Evolutionary conservation across 108 stramenopile genomes (phyloP).

Genomic region (Cyclotella sp.): DNA sequence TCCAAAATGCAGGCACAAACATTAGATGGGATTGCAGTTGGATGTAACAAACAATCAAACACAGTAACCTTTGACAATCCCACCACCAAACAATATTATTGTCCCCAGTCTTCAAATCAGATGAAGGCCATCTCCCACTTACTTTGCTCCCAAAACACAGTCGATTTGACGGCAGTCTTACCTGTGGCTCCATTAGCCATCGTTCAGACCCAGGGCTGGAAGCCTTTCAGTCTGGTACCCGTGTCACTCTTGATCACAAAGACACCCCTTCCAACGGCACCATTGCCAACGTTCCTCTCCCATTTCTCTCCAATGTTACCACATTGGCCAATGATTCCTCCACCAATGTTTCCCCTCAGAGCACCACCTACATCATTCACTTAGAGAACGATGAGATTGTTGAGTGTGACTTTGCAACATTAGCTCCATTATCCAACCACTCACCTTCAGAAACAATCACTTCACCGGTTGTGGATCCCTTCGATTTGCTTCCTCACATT

Average conservation of each 20-base stretch:
- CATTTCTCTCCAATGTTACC: too few relatives aligned
- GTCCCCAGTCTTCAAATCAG: constrained; percentile 4
- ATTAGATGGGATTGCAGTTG: constrained; percentile 7
- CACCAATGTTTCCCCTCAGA: not conserved
- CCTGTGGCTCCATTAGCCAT: not conserved
- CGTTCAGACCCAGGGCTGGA: not conserved
- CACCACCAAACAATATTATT: not conserved
- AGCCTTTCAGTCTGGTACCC: constrained; percentile 20
- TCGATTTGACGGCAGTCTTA: constrained; percentile 9
- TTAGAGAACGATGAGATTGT: not conserved
- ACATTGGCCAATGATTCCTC: too few relatives aligned
- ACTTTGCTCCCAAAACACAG: constrained; percentile 1
- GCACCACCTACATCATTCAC: not conserved
- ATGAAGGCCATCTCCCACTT: constrained; percentile 15
- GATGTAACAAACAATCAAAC: constrained; percentile 1
- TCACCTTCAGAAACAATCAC: not conserved
- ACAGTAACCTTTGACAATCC: constrained; percentile 16
- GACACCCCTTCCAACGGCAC: not conserved
- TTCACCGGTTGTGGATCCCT: too few relatives aligned
- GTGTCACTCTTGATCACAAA: not conserved
- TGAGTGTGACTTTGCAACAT: not conserved
- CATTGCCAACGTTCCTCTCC: constrained; percentile 11
- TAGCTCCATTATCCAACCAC: not conserved
- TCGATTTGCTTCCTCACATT: constrained; percentile 8
- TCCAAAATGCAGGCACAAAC: not conserved